Base-by-base conservation (phyloP, 139 green algal genomes). In the Auxenochlorella protothecoides region DNA sequence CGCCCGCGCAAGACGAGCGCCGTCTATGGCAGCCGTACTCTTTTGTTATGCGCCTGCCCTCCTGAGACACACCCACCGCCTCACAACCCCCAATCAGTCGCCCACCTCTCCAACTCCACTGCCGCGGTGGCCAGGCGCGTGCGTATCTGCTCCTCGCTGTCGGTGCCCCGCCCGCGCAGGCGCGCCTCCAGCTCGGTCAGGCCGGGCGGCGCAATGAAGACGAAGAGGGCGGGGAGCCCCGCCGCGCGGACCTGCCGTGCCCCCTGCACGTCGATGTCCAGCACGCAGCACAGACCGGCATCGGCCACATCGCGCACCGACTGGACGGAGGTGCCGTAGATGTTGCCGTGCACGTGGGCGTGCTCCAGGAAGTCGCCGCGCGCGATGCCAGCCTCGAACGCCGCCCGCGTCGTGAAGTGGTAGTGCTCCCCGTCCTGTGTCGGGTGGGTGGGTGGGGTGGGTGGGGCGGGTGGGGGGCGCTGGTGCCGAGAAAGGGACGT, bases 221-320 rank as follows among this genome's bases (percentile, higher is more conserved):
- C 86, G 65, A 95, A 93, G 59, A 96, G 85, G 56, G 84, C 87
- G 52, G 68, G 76, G 9, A 84, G 55, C 72, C 61, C 78, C 76
- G 60, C 16, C 44, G 15, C 61, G 5, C 78, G 79, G n/a, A 90
- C 81, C 72, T 80, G 76, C 27, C 79, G 72, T 6, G 74, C 74
- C 67, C 82, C 89, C 76, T 95, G 88, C 65, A 94, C 89, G 68
- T 96, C 90, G 54, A 96, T 94, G 78, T 96, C 90, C 55, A 96
- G 83, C 57, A 96, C 77, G 72, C 83, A 87, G 74, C 86, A 85
- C 66, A 81, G 82, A 15, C 88, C 87, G 13, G 65, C 52, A 2
- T 77, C 74, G 13, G 88, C 77, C 3, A 95, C 89, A 0, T 68
- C 70, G 53, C 80, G 74, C 16, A 95, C 90, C 8, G 91, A 79